These are phyloP conservation scores for Ceratobasidium sp. DNA, from an alignment of 1,284 basidiomycete genomes.

Conservation along the genomic window DNA sequence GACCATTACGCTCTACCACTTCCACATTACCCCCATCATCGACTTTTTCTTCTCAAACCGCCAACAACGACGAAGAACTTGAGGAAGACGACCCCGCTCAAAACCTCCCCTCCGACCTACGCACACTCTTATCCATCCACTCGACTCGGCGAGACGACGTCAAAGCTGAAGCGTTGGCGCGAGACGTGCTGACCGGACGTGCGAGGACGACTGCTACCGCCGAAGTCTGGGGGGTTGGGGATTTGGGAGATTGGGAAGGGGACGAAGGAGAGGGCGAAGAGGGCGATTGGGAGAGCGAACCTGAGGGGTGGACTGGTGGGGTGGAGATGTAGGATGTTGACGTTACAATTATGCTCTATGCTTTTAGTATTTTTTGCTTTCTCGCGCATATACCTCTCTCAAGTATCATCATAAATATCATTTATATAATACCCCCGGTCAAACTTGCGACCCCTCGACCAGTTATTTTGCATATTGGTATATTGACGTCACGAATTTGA, in stretches of 20 bases:
- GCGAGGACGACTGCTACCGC: conserved; percentile 16
- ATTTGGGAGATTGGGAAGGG: conserved; percentile 28
- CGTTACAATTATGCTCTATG: background rate
- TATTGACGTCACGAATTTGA: too few species aligned
- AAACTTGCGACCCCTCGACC: too few species aligned
- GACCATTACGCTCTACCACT: conserved; percentile 5
- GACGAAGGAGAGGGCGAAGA: conserved; percentile 40
- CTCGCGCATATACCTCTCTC: background rate
- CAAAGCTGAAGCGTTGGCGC: conserved; percentile 29
- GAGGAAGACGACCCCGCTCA: conserved; percentile 2
- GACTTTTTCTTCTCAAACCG: background rate
- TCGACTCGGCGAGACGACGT: conserved; percentile 33
- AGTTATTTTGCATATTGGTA: too few species aligned
- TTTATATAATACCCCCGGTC: too few species aligned
- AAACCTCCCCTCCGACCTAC: conserved; percentile 28
- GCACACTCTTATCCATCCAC: conserved; percentile 41
- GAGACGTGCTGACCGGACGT: conserved; percentile 41
- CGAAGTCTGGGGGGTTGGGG: conserved; percentile 49
- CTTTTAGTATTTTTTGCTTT: background rate
- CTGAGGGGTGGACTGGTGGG: conserved; percentile 48
- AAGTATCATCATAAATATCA: background rate
- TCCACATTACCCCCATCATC: background rate
- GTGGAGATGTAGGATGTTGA: conserved; percentile 48
- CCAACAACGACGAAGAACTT: conserved; percentile 2
- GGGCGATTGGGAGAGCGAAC: conserved; percentile 50